phyloP scores from a whole-genome alignment of 768 basidiomycete genomes.

The Epithele typhae region DNA sequence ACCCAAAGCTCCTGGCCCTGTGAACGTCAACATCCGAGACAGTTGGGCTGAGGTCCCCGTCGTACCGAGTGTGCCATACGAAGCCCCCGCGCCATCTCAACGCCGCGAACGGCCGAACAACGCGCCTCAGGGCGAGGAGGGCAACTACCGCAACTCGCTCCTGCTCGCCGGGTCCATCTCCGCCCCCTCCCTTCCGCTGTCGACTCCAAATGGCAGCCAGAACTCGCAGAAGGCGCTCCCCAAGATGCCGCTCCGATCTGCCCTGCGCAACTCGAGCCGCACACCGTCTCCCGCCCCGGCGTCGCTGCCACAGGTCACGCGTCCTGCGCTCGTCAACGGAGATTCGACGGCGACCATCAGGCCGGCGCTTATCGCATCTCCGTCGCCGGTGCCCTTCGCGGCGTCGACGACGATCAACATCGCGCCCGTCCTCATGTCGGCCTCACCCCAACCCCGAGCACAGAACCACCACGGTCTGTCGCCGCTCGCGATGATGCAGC shows the following conservation, averaged over 20 bases:
- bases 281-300: constrained; percentile 18
- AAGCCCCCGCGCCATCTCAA: background rate
- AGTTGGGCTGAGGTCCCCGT: background rate
- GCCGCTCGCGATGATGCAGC: background rate
- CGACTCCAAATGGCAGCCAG: background rate
- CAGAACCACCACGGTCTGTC: background rate
- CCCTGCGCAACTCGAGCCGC: constrained; percentile 42
- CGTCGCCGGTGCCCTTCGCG: constrained; percentile 9
- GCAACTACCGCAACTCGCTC: constrained; percentile 10
- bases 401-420: constrained; percentile 10
- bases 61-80: background rate
- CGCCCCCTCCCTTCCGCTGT: constrained; percentile 13
- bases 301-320: too few species aligned
- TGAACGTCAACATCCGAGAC: constrained; percentile 21
- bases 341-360: too few species aligned
- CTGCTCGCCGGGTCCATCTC: constrained; percentile 14
- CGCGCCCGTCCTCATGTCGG: background rate
- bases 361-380: too few species aligned
- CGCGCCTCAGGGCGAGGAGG: background rate
- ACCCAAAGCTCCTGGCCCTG: constrained; percentile 45
- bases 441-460: background rate
- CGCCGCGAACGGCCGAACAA: background rate
- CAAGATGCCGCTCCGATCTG: constrained; percentile 57
- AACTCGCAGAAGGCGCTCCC: constrained; percentile 22
- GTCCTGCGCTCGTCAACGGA: too few species aligned